Conservation (phyloP, 1,284 basidiomycete genomes). For the Cutaneotrichosporon cutaneum region DNA sequence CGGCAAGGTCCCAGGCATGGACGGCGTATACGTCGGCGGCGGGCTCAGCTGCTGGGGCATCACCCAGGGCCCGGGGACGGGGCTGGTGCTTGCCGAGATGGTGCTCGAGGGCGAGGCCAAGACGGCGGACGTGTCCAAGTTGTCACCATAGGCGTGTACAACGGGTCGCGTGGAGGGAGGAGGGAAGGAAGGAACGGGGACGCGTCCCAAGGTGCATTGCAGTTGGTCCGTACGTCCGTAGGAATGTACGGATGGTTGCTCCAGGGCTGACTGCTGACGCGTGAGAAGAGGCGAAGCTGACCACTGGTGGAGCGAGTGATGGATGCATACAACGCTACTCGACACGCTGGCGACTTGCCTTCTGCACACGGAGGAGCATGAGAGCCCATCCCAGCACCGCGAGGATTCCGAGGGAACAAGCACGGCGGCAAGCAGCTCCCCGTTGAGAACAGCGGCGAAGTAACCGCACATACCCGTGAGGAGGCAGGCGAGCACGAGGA, state of each 20-base stretch:
- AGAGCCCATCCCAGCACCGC: too few relatives aligned
- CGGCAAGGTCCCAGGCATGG: constrained; percentile 52
- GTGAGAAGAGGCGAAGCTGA: background rate
- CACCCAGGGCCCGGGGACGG: constrained; percentile 57
- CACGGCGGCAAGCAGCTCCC: too few relatives aligned
- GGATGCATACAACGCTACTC: background rate
- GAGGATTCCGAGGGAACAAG: too few relatives aligned
- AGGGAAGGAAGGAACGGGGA: background rate
- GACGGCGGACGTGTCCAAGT: constrained; percentile 56
- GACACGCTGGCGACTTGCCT: background rate
- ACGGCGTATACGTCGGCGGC: constrained; percentile 55
- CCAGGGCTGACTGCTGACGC: background rate
- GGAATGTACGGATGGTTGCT: background rate
- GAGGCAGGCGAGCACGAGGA: too few relatives aligned
- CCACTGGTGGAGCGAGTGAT: background rate
- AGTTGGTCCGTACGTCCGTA: background rate
- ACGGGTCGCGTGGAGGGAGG: background rate
- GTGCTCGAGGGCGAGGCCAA: constrained; percentile 56
- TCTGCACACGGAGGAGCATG: too few relatives aligned
- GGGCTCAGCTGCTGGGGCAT: constrained; percentile 47
- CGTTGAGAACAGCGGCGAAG: too few relatives aligned
- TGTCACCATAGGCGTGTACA: constrained; percentile 25
- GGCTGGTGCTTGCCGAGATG: constrained; percentile 57
- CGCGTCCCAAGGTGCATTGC: background rate
- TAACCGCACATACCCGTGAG: too few relatives aligned